Percentiles rank a stretch among this genome's conserved stretches.
These are phyloP conservation scores for Phylloporus rhodoxanthus DNA, from an alignment of 768 basidiomycete species.

Conservation along the genomic window DNA sequence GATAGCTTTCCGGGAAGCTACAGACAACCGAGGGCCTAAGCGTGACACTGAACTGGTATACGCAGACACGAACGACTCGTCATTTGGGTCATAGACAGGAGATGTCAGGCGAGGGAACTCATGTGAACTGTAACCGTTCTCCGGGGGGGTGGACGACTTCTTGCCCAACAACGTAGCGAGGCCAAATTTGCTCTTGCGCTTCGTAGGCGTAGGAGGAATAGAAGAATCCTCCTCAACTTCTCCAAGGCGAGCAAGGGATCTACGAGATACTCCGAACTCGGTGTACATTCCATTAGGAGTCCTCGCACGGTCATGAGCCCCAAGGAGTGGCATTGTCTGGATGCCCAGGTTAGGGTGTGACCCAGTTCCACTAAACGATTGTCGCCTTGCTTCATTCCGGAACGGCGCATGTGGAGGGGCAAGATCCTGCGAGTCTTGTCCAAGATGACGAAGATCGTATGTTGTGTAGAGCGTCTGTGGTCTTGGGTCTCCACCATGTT, in stretches of 20 bases:
- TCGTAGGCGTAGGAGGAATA: constrained; percentile 36
- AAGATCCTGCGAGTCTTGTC: constrained; percentile 42
- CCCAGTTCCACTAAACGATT: constrained; percentile 68
- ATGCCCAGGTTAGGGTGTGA: constrained; percentile 48
- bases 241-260: constrained; percentile 43
- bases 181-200: constrained; percentile 72
- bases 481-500: constrained; percentile 39
- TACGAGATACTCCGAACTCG: constrained; percentile 67
- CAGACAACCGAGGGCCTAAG: constrained; percentile 51
- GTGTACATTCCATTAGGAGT: constrained; percentile 46
- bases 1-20: constrained; percentile 62
- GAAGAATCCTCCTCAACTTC: constrained; percentile 26
- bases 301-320: constrained; percentile 33
- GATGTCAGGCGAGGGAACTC: constrained; percentile 46
- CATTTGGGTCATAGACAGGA: constrained; percentile 43
- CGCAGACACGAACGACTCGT: constrained; percentile 40
- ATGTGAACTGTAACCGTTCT: constrained; percentile 36
- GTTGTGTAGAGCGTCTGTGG: constrained; percentile 64
- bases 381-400: constrained; percentile 56
- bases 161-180: constrained; percentile 63
- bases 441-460: constrained; percentile 51
- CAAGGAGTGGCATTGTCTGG: constrained; percentile 45
- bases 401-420: constrained; percentile 61
- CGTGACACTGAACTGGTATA: constrained; percentile 48
- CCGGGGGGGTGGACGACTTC: constrained; percentile 30